Evolutionary conservation across 1,284 basidiomycete species (phyloP).

Genomic region (Stygiomarasmius scandens): DNA sequence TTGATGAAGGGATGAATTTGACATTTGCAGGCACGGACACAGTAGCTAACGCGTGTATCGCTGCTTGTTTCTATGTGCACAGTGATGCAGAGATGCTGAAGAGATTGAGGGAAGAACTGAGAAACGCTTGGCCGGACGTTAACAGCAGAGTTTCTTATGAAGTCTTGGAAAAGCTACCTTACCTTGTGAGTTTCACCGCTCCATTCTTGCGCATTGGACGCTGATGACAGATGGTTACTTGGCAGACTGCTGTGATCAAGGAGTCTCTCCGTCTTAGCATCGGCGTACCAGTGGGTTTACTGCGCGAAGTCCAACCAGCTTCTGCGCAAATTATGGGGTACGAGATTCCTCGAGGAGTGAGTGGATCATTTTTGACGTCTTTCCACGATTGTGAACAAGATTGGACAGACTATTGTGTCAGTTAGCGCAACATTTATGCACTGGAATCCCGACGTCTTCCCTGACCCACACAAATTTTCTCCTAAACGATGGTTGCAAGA

Average conservation of each 20-base stretch:
- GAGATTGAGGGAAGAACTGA: constrained; percentile 13
- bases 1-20: constrained; percentile 11
- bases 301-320: constrained; percentile 22
- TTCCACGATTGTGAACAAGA: neutral
- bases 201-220: neutral
- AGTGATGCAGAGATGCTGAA: neutral
- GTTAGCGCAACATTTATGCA: constrained; percentile 24
- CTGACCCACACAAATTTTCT: constrained; percentile 28
- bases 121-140: constrained; percentile 14
- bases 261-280: constrained; percentile 24
- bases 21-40: constrained; percentile 19
- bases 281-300: constrained; percentile 19
- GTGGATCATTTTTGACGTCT: neutral
- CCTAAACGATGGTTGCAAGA: constrained; percentile 32
- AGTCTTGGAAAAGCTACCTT: constrained; percentile 19
- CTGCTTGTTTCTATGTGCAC: constrained; percentile 16
- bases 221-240: no score
- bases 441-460: constrained; percentile 22
- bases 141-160: constrained; percentile 7
- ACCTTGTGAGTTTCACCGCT: constrained; percentile 11
- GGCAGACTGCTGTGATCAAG: constrained; percentile 26
- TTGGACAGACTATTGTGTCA: constrained; percentile 25
- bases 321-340: constrained; percentile 4
- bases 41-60: constrained; percentile 13
- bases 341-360: constrained; percentile 5